Percentiles rank a stretch among this genome's conserved stretches.
Conservation (phyloP, 805 yeast genomes). For the Naumovozyma dairenensis region DNA sequence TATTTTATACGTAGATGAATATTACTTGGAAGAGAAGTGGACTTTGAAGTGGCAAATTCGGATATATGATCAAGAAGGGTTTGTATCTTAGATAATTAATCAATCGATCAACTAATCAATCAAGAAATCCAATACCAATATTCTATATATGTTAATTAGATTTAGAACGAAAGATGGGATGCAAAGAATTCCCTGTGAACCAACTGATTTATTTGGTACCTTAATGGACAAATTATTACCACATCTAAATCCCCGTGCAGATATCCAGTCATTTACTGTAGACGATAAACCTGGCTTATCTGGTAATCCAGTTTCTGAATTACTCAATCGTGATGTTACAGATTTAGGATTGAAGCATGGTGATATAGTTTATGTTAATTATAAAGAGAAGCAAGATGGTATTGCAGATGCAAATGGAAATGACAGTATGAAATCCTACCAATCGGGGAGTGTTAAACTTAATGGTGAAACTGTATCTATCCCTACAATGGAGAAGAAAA, state of each 20-base stretch:
- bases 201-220: constrained; percentile 33
- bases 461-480: neutral
- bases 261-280: constrained; percentile 20
- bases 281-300: constrained; percentile 22
- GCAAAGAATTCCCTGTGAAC: constrained; percentile 52
- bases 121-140: no score
- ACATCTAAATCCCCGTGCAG: constrained; percentile 15
- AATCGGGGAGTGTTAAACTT: no score
- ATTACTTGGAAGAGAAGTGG: no score
- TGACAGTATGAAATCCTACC: neutral
- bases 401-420: constrained; percentile 1
- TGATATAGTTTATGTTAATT: constrained; percentile 42
- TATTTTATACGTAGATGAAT: no score
- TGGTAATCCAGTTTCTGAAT: constrained; percentile 18
- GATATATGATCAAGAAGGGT: no score
- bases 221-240: constrained; percentile 35
- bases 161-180: constrained; percentile 81
- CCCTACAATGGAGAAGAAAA: constrained; percentile 3
- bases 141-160: constrained; percentile 65
- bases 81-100: no score
- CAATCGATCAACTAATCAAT: no score
- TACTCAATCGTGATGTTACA: constrained; percentile 25
- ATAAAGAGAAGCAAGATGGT: constrained; percentile 14
- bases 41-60: no score
- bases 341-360: constrained; percentile 52